Evolutionary conservation across 2,329 filamentous ascomycete species (phyloP).

Genomic region (Verticillium isaacii): DNA sequence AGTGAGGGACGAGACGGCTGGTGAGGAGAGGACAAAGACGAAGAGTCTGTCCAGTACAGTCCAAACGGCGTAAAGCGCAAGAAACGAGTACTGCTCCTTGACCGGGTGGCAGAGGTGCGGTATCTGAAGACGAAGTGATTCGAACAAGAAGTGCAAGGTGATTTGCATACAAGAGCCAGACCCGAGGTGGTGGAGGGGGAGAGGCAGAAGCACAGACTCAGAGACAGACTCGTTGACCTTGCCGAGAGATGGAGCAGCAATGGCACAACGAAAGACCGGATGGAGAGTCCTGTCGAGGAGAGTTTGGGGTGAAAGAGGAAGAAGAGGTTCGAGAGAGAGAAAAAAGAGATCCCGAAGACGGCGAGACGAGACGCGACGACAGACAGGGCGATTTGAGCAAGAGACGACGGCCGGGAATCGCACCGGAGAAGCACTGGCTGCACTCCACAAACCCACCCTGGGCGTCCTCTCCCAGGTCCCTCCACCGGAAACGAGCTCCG

Average conservation of each 20-base stretch:
- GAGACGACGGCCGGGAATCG: background rate
- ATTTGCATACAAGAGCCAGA: conserved; percentile 2
- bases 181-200: background rate
- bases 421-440: background rate
- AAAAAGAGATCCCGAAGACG: background rate
- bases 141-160: background rate
- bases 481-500: background rate
- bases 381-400: background rate
- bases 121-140: conserved; percentile 2
- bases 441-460: background rate
- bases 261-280: background rate
- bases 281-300: background rate
- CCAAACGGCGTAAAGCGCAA: background rate
- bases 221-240: background rate
- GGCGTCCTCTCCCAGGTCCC: background rate
- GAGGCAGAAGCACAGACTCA: background rate
- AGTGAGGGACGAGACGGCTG: background rate
- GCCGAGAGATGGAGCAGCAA: background rate
- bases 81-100: background rate
- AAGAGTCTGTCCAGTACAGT: background rate
- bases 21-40: background rate
- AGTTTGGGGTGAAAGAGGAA: background rate
- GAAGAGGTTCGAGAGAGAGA: background rate
- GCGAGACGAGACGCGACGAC: background rate
- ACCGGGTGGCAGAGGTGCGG: background rate